Conservation (phyloP, 495 filamentous ascomycete genomes). For the Pyronema omphalodes region DNA sequence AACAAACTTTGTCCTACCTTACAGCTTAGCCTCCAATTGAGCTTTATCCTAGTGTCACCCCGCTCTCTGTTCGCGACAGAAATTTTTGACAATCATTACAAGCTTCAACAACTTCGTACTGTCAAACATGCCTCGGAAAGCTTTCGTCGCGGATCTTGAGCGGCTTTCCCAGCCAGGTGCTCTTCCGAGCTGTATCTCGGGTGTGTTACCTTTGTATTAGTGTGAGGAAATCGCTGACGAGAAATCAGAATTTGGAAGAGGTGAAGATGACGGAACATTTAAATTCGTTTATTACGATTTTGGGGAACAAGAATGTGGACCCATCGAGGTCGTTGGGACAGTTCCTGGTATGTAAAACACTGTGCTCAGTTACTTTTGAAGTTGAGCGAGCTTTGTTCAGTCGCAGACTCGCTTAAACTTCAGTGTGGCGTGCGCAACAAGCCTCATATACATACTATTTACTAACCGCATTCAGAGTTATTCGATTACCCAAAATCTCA, state of each 20-base stretch:
- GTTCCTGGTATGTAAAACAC: slow-evolving; percentile 33
- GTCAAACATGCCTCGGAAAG: slow-evolving; percentile 36
- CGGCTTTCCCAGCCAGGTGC: slow-evolving; percentile 23
- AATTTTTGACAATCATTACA: neutral
- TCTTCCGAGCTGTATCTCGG: slow-evolving; percentile 27
- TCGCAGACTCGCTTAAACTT: neutral
- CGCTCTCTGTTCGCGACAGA: no score
- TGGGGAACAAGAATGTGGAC: slow-evolving; percentile 3
- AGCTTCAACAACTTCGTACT: slow-evolving; percentile 1
- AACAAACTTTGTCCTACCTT: neutral
- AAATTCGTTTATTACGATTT: slow-evolving; percentile 32
- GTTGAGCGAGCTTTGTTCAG: neutral
- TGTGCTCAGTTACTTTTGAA: neutral
- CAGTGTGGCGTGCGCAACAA: neutral
- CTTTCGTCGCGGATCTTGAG: slow-evolving; percentile 36
- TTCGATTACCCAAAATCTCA: slow-evolving; percentile 47
- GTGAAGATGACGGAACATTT: slow-evolving; percentile 45
- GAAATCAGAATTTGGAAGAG: slow-evolving; percentile 29
- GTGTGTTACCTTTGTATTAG: slow-evolving; percentile 5
- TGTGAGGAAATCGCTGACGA: neutral
- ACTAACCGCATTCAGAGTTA: slow-evolving; percentile 29
- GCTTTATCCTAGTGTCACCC: no score
- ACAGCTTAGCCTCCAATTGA: neutral
- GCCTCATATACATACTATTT: neutral
- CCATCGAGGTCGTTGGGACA: slow-evolving; percentile 34